A percentile compares a stretch with the other conserved stretches of the same genome.
Conservation (phyloP, 2,329 filamentous ascomycete genomes). For the Arachnomyces sp. region DNA sequence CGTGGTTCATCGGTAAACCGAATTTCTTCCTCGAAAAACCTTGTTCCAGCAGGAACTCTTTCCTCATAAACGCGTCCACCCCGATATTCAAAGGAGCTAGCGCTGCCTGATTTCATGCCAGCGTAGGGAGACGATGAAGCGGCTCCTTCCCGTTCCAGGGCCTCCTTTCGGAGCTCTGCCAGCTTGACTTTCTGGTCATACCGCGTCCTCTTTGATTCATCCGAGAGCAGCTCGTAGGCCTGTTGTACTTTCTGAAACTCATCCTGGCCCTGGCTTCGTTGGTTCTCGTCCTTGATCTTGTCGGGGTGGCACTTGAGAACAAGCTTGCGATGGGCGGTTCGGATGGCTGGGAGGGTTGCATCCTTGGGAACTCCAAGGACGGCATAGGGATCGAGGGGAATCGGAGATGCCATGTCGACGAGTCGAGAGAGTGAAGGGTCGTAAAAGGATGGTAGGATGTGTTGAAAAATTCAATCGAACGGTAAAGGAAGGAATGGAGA, state of each 20-base stretch:
- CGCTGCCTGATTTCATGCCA: conserved; percentile 8
- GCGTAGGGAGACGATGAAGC: conserved; percentile 14
- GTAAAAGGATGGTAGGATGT: not conserved
- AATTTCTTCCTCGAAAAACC: conserved; percentile 31
- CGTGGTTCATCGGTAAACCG: conserved; percentile 30
- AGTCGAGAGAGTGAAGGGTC: conserved; percentile 7
- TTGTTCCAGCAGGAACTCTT: conserved; percentile 27
- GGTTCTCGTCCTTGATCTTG: conserved; percentile 70
- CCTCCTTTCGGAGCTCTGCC: conserved; percentile 54
- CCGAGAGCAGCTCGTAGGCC: conserved; percentile 82
- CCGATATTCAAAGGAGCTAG: conserved; percentile 29
- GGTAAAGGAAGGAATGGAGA: not conserved
- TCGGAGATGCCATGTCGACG: conserved; percentile 41
- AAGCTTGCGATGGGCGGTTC: conserved; percentile 73
- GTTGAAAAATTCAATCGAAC: conserved; percentile 5
- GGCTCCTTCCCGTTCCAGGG: conserved; percentile 38
- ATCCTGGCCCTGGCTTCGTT: conserved; percentile 70
- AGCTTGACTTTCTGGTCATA: conserved; percentile 72
- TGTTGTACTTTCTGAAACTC: conserved; percentile 90
- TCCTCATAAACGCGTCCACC: conserved; percentile 38
- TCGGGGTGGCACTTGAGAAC: conserved; percentile 85
- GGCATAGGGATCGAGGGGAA: conserved; percentile 67
- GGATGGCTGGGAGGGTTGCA: conserved; percentile 63
- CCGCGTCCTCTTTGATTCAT: conserved; percentile 60
- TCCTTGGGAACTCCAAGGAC: conserved; percentile 64